phyloP scores from a whole-genome alignment of 2,329 filamentous ascomycete genomes.

The Ascochyta clinopodiicola region DNA sequence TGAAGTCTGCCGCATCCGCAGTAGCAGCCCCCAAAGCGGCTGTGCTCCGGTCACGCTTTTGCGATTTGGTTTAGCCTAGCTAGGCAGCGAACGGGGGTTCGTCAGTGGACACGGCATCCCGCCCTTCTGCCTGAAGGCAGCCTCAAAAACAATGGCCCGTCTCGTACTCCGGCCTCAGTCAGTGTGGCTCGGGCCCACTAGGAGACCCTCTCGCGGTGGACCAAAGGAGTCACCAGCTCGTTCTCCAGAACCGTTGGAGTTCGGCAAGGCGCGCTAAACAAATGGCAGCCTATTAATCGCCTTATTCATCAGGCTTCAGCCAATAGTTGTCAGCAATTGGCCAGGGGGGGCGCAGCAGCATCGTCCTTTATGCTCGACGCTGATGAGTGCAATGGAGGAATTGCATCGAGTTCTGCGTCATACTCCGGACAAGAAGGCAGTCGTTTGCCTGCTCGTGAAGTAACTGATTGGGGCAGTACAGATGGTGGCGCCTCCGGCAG shows the following conservation, averaged over 20 bases:
- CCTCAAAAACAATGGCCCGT: conserved; percentile 28
- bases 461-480: conserved; percentile 24
- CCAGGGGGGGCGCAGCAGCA: conserved; percentile 34
- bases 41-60: conserved; percentile 33
- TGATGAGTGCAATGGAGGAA: conserved; percentile 27
- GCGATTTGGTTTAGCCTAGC: conserved; percentile 23
- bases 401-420: conserved; percentile 33
- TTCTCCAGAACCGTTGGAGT: conserved; percentile 22
- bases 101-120: conserved; percentile 23
- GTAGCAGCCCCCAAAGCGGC: conserved; percentile 33
- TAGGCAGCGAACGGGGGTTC: conserved; percentile 43
- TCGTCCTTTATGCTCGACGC: conserved; percentile 21
- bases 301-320: conserved; percentile 32
- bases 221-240: conserved; percentile 37
- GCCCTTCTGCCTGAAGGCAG: conserved; percentile 36
- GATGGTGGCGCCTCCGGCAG: conserved; percentile 33
- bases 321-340: conserved; percentile 26
- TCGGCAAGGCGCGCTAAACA: conserved; percentile 36
- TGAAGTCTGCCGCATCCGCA: conserved; percentile 34
- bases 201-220: conserved; percentile 32
- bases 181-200: conserved; percentile 34
- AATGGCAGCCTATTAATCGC: conserved; percentile 36
- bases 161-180: conserved; percentile 26
- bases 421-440: conserved; percentile 39
- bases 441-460: conserved; percentile 33